Conservation (phyloP, 2,329 filamentous ascomycete genomes). For the Xylaria sp. region DNA sequence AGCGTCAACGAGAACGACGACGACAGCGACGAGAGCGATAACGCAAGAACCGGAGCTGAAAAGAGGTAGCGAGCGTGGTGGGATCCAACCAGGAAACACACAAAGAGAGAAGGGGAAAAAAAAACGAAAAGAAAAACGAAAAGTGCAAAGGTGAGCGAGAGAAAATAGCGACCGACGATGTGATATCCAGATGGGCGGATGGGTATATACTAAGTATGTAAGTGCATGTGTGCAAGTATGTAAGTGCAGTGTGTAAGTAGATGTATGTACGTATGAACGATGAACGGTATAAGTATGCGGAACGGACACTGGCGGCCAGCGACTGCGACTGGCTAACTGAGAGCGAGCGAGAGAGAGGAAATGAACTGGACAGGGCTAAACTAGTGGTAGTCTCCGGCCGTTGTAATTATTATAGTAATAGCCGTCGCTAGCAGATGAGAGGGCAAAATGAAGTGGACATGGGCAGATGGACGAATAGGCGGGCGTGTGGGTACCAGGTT, state of each 20-base stretch:
- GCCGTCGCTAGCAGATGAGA: constrained; percentile 42
- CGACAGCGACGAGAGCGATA: not conserved
- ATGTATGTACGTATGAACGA: not conserved
- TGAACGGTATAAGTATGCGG: not conserved
- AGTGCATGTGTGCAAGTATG: not conserved
- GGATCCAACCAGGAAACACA: constrained; percentile 20
- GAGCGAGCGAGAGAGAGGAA: constrained; percentile 25
- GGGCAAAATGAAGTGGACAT: constrained; percentile 22
- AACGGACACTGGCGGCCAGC: not conserved
- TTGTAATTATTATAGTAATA: constrained; percentile 34
- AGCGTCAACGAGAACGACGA: not conserved
- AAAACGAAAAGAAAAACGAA: constrained; percentile 39
- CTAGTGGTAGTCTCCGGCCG: constrained; percentile 31
- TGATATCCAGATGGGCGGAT: constrained; percentile 16
- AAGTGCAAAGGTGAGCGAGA: too few relatives aligned
- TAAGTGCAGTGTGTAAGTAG: not conserved
- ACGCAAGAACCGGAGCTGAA: constrained; percentile 24
- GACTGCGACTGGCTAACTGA: not conserved
- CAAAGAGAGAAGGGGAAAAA: constrained; percentile 37
- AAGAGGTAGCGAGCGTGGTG: constrained; percentile 32
- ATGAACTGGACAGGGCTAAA: constrained; percentile 34
- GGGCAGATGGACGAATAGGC: not conserved
- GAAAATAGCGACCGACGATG: constrained; percentile 38
- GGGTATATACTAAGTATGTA: constrained; percentile 9
- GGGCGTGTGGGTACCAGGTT: constrained; percentile 4